These are phyloP conservation scores for Vachellia pachyceras DNA, from an alignment of 306 rosid species.

Conservation along the genomic window DNA sequence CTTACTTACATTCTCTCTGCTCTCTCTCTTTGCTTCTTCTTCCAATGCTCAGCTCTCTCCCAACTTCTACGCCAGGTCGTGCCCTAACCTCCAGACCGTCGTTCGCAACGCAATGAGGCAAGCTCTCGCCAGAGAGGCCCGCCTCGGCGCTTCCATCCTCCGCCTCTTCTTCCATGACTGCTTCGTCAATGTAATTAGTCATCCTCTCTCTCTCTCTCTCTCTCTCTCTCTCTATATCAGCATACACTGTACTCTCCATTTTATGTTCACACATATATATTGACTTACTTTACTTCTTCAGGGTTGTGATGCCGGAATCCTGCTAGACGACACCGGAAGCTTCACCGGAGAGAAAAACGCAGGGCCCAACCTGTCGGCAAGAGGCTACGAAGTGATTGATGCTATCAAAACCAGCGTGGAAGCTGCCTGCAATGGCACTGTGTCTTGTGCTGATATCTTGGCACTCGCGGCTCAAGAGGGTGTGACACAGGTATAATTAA, in stretches of 20 bases:
- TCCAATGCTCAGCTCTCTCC: slow-evolving; percentile 64
- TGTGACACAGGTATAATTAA: slow-evolving; percentile 43
- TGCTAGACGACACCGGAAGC: slow-evolving; percentile 66
- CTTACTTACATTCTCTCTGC: slow-evolving; percentile 26
- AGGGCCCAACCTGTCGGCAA: slow-evolving; percentile 53
- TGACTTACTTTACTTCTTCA: neutral
- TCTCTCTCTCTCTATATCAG: no score
- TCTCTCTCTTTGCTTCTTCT: slow-evolving; percentile 43
- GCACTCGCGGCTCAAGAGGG: slow-evolving; percentile 84
- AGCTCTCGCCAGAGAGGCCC: slow-evolving; percentile 52
- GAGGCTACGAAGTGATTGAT: slow-evolving; percentile 85
- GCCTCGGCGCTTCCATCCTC: slow-evolving; percentile 79
- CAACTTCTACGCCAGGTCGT: slow-evolving; percentile 57
- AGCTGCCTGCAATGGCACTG: slow-evolving; percentile 67
- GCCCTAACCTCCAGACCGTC: slow-evolving; percentile 57
- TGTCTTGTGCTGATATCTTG: slow-evolving; percentile 86
- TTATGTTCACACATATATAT: neutral
- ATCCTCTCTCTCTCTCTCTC: no score
- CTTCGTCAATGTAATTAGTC: slow-evolving; percentile 68
- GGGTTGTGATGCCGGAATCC: slow-evolving; percentile 82
- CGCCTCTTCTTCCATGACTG: slow-evolving; percentile 93
- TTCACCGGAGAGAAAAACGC: slow-evolving; percentile 81
- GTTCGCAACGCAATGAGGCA: slow-evolving; percentile 57
- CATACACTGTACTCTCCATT: neutral
- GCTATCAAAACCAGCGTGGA: slow-evolving; percentile 68